These are phyloP conservation scores for Stachybotrys echinatus DNA, from an alignment of 2,329 filamentous ascomycete genomes.

Conservation along the genomic window DNA sequence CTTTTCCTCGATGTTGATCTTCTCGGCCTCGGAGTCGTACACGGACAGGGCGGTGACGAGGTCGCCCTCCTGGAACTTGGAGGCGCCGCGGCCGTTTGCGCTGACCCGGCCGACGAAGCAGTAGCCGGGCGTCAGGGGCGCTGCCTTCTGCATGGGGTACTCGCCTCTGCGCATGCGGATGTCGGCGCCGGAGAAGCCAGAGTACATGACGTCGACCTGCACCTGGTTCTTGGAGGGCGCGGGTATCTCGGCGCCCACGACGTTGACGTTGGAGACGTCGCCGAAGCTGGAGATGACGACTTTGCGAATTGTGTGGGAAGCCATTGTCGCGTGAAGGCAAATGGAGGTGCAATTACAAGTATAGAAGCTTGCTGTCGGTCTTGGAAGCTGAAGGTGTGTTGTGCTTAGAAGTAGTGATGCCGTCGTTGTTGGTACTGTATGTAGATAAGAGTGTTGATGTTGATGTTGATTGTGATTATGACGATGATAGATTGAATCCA, in stretches of 20 bases:
- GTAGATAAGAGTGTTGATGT: too few relatives aligned
- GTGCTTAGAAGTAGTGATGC: neutral
- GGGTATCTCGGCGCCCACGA: slow-evolving; percentile 26
- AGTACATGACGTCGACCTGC: slow-evolving; percentile 40
- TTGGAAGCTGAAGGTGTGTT: neutral
- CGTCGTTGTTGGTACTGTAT: too few relatives aligned
- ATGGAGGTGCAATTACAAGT: neutral
- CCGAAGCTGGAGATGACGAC: slow-evolving; percentile 38
- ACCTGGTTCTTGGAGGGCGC: slow-evolving; percentile 37
- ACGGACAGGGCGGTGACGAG: slow-evolving; percentile 29
- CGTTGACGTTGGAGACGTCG: slow-evolving; percentile 28
- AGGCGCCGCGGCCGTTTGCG: slow-evolving; percentile 27
- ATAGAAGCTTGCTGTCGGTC: neutral
- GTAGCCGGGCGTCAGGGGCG: slow-evolving; percentile 45
- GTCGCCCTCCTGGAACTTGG: slow-evolving; percentile 24
- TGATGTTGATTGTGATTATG: too few relatives aligned
- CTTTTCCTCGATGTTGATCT: slow-evolving; percentile 40
- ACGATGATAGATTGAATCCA: too few relatives aligned
- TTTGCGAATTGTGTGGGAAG: slow-evolving; percentile 33
- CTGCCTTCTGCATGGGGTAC: slow-evolving; percentile 39
- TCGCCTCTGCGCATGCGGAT: slow-evolving; percentile 42
- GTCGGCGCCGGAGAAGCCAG: slow-evolving; percentile 42
- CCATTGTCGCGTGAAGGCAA: slow-evolving; percentile 11
- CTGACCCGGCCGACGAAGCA: slow-evolving; percentile 37
- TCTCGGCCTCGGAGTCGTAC: slow-evolving; percentile 38